These are phyloP conservation scores for Apophysomyces ossiformis DNA, from an alignment of 371 early-diverging fungal species.

Conservation along the genomic window DNA sequence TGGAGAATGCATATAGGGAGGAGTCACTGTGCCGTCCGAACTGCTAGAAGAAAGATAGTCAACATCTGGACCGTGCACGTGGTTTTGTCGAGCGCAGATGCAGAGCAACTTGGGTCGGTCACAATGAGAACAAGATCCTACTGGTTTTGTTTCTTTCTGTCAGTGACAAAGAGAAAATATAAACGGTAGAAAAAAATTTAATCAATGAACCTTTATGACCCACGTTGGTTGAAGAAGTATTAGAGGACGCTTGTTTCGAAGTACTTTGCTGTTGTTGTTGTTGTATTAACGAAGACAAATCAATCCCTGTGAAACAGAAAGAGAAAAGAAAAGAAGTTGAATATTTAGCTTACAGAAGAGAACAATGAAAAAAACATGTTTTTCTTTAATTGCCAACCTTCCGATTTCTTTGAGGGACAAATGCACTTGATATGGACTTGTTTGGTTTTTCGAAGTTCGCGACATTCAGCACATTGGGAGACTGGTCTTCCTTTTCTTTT, in stretches of 20 bases:
- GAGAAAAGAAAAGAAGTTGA: neutral
- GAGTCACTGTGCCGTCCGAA: conserved; percentile 39
- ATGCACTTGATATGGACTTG: conserved; percentile 77
- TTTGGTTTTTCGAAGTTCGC: conserved; percentile 70
- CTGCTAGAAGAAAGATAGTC: conserved; percentile 27
- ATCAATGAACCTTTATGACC: neutral
- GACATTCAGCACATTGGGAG: conserved; percentile 76
- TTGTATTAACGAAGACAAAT: no score
- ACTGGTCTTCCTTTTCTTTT: conserved; percentile 80
- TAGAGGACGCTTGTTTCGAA: neutral
- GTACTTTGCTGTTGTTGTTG: neutral
- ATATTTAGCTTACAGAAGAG: neutral
- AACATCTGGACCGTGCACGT: neutral
- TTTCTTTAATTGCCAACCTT: conserved; percentile 11
- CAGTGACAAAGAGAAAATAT: neutral
- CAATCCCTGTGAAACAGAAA: no score
- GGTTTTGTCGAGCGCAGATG: conserved; percentile 21
- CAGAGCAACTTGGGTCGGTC: conserved; percentile 26
- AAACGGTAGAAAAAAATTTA: neutral
- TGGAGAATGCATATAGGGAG: conserved; percentile 13
- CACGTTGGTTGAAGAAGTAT: neutral
- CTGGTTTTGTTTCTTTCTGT: conserved; percentile 2
- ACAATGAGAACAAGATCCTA: conserved; percentile 23
- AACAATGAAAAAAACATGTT: neutral
- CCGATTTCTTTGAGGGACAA: conserved; percentile 44